Evolutionary conservation across 345 rosid genomes (phyloP).

Genomic region (Melaleuca alternifolia): DNA sequence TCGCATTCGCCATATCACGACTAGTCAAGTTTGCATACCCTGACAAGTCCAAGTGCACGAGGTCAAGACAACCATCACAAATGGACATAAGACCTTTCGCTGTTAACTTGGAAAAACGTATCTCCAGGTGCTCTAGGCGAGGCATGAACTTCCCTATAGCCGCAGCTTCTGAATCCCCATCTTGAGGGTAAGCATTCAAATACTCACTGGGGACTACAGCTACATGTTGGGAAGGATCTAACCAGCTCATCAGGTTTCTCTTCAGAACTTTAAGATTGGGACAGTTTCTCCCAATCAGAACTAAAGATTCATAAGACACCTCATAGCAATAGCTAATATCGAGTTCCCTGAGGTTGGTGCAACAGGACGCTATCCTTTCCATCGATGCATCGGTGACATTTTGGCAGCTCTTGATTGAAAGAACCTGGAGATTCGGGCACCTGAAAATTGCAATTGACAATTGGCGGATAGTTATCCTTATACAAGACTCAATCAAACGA

Average conservation of each 20-base stretch:
- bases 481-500: background rate
- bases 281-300: conserved; percentile 56
- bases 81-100: conserved; percentile 46
- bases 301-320: conserved; percentile 59
- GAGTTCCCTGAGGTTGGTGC: conserved; percentile 44
- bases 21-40: conserved; percentile 70
- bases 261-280: conserved; percentile 49
- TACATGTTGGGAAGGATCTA: conserved; percentile 53
- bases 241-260: conserved; percentile 69
- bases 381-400: conserved; percentile 66
- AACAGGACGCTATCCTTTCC: conserved; percentile 48
- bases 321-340: conserved; percentile 79
- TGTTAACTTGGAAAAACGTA: conserved; percentile 57
- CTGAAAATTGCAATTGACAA: conserved; percentile 11
- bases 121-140: conserved; percentile 49
- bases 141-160: conserved; percentile 62
- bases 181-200: conserved; percentile 69
- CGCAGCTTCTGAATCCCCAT: conserved; percentile 67
- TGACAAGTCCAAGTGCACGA: conserved; percentile 53
- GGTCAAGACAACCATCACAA: conserved; percentile 56
- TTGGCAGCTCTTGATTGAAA: conserved; percentile 54
- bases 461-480: background rate
- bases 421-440: conserved; percentile 57
- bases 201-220: conserved; percentile 61
- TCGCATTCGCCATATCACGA: conserved; percentile 40